Conservation (phyloP, 768 basidiomycete genomes). For the Coprinopsis sp. region DNA sequence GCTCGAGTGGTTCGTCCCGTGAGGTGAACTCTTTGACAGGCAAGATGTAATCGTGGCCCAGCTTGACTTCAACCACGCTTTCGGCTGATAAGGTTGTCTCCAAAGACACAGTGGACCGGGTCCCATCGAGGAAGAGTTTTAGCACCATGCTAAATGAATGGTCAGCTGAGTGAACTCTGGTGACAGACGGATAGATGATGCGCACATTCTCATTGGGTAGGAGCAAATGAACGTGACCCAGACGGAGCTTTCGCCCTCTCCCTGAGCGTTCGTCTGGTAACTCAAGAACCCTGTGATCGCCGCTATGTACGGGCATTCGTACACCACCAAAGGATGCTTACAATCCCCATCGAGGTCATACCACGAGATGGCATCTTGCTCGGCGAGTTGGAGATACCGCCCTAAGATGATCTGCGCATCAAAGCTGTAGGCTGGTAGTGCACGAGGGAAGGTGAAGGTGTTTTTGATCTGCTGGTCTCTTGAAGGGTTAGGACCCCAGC, state of each 20-base stretch:
- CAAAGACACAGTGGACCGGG: conserved; percentile 11
- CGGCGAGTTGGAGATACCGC: conserved; percentile 19
- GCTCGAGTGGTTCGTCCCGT: conserved; percentile 17
- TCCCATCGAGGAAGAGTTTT: conserved; percentile 13
- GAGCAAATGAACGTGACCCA: conserved; percentile 21
- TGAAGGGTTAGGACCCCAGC: conserved; percentile 12
- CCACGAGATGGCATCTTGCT: conserved; percentile 17
- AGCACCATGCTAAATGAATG: conserved; percentile 17
- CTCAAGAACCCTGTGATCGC: conserved; percentile 16
- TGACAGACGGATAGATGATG: not conserved
- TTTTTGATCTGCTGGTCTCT: conserved; percentile 8
- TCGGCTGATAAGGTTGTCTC: conserved; percentile 14
- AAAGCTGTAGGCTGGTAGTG: conserved; percentile 19
- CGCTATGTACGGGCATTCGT: conserved; percentile 14
- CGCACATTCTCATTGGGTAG: conserved; percentile 15
- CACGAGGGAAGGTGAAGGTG: conserved; percentile 15
- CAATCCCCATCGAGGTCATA: conserved; percentile 21
- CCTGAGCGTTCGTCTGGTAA: conserved; percentile 18
- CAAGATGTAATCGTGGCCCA: conserved; percentile 20
- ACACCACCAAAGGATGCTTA: conserved; percentile 15
- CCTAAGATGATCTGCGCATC: conserved; percentile 19
- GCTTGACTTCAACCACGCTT: conserved; percentile 14
- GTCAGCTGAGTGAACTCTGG: not conserved
- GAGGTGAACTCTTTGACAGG: conserved; percentile 18
- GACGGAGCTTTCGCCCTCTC: conserved; percentile 15